These are phyloP conservation scores for Vitellaria paradoxa DNA, from an alignment of 179 eudicot species.

Conservation along the genomic window DNA sequence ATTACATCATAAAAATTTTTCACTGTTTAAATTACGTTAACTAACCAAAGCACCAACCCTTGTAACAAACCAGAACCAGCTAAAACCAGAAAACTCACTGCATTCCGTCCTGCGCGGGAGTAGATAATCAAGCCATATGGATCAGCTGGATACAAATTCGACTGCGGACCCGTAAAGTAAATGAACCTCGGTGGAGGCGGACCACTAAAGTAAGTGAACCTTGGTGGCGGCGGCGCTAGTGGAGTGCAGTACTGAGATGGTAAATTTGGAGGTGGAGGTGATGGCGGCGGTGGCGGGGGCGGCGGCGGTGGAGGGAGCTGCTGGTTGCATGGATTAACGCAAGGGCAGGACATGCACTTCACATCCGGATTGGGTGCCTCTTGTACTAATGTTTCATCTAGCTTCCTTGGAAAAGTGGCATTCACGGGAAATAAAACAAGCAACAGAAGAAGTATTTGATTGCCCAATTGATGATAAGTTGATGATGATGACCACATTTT, in stretches of 20 bases:
- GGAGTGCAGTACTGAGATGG: constrained; percentile 7
- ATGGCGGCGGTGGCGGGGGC: background rate
- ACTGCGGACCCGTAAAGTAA: constrained; percentile 23
- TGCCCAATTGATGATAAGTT: background rate
- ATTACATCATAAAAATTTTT: background rate
- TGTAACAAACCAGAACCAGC: background rate
- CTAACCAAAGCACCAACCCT: background rate
- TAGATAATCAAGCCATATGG: background rate
- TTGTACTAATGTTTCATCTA: constrained; percentile 11
- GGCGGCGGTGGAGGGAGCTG: constrained; percentile 17
- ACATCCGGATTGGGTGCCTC: constrained; percentile 15
- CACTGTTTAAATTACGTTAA: background rate
- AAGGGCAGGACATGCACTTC: constrained; percentile 31
- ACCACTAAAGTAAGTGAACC: constrained; percentile 9
- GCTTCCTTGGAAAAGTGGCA: background rate
- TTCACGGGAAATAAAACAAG: constrained; percentile 1
- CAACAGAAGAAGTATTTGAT: background rate
- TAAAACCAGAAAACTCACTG: background rate
- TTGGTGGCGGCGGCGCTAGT: constrained; percentile 18
- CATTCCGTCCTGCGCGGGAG: background rate
- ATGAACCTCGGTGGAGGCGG: constrained; percentile 27
- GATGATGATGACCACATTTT: background rate
- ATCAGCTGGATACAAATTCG: constrained; percentile 4
- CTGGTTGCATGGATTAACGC: constrained; percentile 20
- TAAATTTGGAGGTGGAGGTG: background rate